These are phyloP conservation scores for Aspergillus fischeri DNA, from an alignment of 2,329 filamentous ascomycete genomes.

Conservation along the genomic window DNA sequence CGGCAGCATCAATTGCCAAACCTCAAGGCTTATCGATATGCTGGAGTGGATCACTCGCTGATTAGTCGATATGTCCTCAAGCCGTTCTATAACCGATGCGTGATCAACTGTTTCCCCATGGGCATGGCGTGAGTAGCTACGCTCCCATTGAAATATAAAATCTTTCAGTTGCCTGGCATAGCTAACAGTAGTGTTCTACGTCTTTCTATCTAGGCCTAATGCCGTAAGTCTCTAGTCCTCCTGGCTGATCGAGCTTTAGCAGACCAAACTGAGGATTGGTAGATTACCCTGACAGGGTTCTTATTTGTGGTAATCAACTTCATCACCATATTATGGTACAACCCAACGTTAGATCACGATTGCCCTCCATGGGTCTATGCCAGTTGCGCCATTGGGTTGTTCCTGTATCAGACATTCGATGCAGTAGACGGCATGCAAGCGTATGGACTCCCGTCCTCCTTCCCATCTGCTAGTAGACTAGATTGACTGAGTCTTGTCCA, in stretches of 20 bases:
- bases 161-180: slow-evolving; percentile 2
- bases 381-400: slow-evolving; percentile 82
- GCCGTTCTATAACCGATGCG: slow-evolving; percentile 93
- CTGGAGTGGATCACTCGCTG: slow-evolving; percentile 82
- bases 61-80: slow-evolving; percentile 91
- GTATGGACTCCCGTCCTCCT: slow-evolving; percentile 46
- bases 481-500: slow-evolving; percentile 5
- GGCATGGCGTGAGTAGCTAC: slow-evolving; percentile 69
- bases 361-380: slow-evolving; percentile 95
- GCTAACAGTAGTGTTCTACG: slow-evolving; percentile 11
- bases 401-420: slow-evolving; percentile 97
- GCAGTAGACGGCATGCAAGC: slow-evolving; percentile 93
- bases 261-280: slow-evolving; percentile 12
- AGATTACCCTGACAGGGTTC: slow-evolving; percentile 88
- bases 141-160: slow-evolving; percentile 3
- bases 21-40: slow-evolving; percentile 94
- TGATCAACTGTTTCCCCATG: slow-evolving; percentile 93
- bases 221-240: slow-evolving; percentile 36
- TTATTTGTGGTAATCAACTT: slow-evolving; percentile 85
- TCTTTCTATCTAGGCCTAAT: slow-evolving; percentile 41
- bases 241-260: slow-evolving; percentile 4
- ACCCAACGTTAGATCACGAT: slow-evolving; percentile 86
- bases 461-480: neutral
- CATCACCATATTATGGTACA: slow-evolving; percentile 91
- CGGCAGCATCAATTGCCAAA: slow-evolving; percentile 84